Percentiles rank a stretch among this genome's conserved stretches.
Evolutionary conservation across 805 yeast genomes (phyloP).

Genomic region (Lachancea kluyveri): DNA sequence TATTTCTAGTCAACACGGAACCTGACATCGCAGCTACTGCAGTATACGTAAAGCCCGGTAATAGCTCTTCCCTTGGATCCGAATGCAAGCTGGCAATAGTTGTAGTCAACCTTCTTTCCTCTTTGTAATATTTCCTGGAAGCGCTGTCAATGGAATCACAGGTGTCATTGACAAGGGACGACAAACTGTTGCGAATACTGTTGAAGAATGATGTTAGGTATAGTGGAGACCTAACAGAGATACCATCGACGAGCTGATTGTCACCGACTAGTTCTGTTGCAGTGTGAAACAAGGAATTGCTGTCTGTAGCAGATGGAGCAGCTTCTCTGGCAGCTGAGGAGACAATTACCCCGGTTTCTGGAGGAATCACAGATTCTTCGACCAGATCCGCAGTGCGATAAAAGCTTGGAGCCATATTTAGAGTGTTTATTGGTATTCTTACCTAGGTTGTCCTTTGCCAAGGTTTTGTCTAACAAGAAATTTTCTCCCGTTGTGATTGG

Average conservation of each 20-base stretch:
- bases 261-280: constrained; percentile 15
- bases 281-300: constrained; percentile 5
- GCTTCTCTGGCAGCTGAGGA: constrained; percentile 19
- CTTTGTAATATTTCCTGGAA: constrained; percentile 38
- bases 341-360: constrained; percentile 13
- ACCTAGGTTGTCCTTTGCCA: too few relatives aligned
- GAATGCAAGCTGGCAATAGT: constrained; percentile 48
- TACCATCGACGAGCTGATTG: constrained; percentile 22
- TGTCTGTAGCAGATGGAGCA: constrained; percentile 7
- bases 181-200: constrained; percentile 14
- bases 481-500: too few relatives aligned
- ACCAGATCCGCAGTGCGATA: constrained; percentile 23
- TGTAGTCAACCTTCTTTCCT: constrained; percentile 46
- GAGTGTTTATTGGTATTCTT: not conserved
- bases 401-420: constrained; percentile 15
- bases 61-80: constrained; percentile 47
- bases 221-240: constrained; percentile 24
- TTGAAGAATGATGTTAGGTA: constrained; percentile 14
- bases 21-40: constrained; percentile 55
- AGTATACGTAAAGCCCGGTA: constrained; percentile 53
- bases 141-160: constrained; percentile 35
- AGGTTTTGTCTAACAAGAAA: too few relatives aligned
- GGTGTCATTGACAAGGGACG: constrained; percentile 12
- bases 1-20: constrained; percentile 49
- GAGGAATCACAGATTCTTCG: constrained; percentile 21